A percentile compares a stretch with the other conserved stretches of the same genome.
Conservation (phyloP, 768 basidiomycete species). For the Mrakia frigida region DNA sequence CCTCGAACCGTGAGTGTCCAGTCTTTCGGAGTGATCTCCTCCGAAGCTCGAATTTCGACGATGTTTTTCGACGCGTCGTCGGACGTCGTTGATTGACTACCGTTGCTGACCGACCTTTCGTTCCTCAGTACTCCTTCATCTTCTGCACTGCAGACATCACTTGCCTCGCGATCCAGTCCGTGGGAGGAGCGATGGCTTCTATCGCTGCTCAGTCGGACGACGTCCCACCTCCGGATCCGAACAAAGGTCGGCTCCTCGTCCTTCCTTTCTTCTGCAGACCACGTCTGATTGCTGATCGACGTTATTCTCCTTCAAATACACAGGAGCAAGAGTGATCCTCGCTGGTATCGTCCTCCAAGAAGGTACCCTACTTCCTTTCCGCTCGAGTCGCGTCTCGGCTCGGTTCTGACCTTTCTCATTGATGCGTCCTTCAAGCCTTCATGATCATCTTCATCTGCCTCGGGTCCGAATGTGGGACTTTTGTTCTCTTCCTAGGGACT, state of each 20-base stretch:
- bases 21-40: no score
- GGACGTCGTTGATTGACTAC: no score
- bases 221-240: background rate
- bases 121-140: background rate
- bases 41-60: no score
- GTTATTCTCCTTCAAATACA: no score
- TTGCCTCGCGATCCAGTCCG: background rate
- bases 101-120: background rate
- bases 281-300: no score
- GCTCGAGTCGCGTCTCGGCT: background rate
- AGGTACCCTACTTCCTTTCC: background rate
- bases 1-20: background rate
- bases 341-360: background rate
- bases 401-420: background rate
- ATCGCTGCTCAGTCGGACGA: background rate
- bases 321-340: constrained; percentile 21
- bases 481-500: background rate
- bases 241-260: background rate
- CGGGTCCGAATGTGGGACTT: background rate
- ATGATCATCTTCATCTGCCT: background rate
- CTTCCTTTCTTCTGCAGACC: no score
- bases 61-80: no score
- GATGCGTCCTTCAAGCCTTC: background rate
- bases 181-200: background rate
- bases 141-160: background rate